Conservation (phyloP, 306 rosid genomes). For the Cucurbita pepo region DNA sequence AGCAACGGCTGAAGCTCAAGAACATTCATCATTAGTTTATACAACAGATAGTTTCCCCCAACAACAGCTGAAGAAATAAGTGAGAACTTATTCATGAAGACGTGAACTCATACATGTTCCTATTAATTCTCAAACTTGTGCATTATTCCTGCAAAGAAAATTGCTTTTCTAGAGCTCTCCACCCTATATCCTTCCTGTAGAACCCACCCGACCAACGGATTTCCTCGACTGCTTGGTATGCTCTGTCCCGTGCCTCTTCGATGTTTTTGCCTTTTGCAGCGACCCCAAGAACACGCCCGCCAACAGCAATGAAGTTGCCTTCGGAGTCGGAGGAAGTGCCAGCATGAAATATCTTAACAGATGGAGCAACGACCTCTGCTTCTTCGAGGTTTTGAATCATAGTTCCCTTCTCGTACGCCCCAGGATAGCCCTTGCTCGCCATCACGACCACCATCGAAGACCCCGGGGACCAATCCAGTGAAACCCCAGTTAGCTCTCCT, state of each 20-base stretch:
- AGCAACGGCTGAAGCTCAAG: not conserved
- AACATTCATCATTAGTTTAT: not conserved
- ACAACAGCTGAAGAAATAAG: not conserved
- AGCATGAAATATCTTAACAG: constrained; percentile 77
- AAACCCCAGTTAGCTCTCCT: constrained; percentile 65
- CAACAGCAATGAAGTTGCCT: constrained; percentile 55
- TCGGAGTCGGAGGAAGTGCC: constrained; percentile 69
- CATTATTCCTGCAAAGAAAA: constrained; percentile 23
- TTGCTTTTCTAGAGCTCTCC: constrained; percentile 75
- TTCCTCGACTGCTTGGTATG: constrained; percentile 54
- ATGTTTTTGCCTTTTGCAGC: constrained; percentile 73
- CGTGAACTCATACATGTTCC: not conserved
- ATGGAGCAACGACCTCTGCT: constrained; percentile 59
- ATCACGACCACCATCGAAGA: constrained; percentile 95
- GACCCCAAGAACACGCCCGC: constrained; percentile 93
- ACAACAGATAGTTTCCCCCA: not conserved
- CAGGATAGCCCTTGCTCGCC: constrained; percentile 95
- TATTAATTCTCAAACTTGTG: not conserved
- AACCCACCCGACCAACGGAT: constrained; percentile 81
- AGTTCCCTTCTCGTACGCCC: constrained; percentile 78
- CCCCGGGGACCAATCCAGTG: constrained; percentile 74
- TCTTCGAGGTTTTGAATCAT: constrained; percentile 60
- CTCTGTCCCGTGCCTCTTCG: constrained; percentile 65
- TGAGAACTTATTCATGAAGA: not conserved
- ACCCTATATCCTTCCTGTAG: constrained; percentile 79